A percentile compares a stretch with the other conserved stretches of the same genome.
phyloP scores from a whole-genome alignment of 2,329 filamentous ascomycete genomes.

The Exutisphaerella laricina region DNA sequence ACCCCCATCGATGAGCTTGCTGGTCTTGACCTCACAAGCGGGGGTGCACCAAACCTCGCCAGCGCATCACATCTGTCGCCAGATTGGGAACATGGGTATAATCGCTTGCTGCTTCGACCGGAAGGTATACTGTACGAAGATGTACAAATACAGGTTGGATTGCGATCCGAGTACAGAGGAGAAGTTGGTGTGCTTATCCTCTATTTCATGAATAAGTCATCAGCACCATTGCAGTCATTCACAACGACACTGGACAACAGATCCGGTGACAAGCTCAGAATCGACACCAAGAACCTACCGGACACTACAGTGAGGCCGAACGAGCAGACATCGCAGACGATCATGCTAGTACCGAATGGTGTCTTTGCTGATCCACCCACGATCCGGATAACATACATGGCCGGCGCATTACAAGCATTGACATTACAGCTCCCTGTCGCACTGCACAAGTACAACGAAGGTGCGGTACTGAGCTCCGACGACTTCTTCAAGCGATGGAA shows the following conservation, averaged over 20 bases:
- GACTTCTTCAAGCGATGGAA: conserved; percentile 99
- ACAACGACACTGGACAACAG: conserved; percentile 88
- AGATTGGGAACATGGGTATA: conserved; percentile 88
- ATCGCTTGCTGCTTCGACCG: conserved; percentile 67
- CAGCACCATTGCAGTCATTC: conserved; percentile 78
- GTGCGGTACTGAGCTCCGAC: conserved; percentile 75
- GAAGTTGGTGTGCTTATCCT: conserved; percentile 92
- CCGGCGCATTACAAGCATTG: conserved; percentile 84
- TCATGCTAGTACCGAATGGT: conserved; percentile 84
- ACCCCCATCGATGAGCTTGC: conserved; percentile 58
- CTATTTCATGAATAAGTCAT: conserved; percentile 93
- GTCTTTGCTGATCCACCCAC: conserved; percentile 82
- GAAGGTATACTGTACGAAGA: conserved; percentile 95
- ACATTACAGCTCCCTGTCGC: conserved; percentile 85
- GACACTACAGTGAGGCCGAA: conserved; percentile 72
- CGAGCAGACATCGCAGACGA: conserved; percentile 81
- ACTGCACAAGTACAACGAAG: conserved; percentile 95
- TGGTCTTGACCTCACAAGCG: conserved; percentile 70
- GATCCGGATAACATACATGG: conserved; percentile 88
- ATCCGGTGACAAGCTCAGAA: conserved; percentile 62
- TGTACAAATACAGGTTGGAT: conserved; percentile 82
- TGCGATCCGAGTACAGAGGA: conserved; percentile 91
- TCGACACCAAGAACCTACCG: conserved; percentile 82
- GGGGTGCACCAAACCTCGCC: conserved; percentile 72
- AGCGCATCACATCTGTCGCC: conserved; percentile 89